Percentiles rank a stretch among this genome's conserved stretches.
phyloP scores from a whole-genome alignment of 768 basidiomycete species.

The Mycena alexandri region DNA sequence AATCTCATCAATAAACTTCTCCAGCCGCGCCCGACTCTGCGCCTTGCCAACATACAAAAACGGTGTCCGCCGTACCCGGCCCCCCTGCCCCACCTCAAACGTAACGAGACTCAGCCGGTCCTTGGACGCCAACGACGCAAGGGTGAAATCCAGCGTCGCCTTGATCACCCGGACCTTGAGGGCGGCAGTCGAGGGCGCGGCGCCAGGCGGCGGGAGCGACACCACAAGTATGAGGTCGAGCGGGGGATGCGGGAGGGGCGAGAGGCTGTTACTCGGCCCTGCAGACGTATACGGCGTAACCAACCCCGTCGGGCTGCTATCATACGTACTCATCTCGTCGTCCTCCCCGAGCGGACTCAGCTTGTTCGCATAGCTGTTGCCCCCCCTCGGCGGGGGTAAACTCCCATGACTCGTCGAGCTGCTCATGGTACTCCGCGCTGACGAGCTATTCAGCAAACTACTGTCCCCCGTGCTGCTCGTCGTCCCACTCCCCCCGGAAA shows the following conservation, averaged over 20 bases:
- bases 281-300: constrained; percentile 80
- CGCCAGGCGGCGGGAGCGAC: constrained; percentile 81
- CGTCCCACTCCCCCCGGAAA: constrained; percentile 81
- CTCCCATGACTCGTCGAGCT: constrained; percentile 82
- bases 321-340: constrained; percentile 72
- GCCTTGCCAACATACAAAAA: constrained; percentile 82
- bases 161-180: constrained; percentile 93
- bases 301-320: constrained; percentile 65
- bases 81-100: constrained; percentile 89
- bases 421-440: constrained; percentile 75
- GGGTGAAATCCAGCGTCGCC: constrained; percentile 86
- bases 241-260: constrained; percentile 86
- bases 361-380: constrained; percentile 56
- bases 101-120: constrained; percentile 94
- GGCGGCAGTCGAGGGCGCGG: constrained; percentile 81
- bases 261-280: constrained; percentile 83
- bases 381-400: constrained; percentile 48
- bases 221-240: constrained; percentile 94
- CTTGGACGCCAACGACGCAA: constrained; percentile 78
- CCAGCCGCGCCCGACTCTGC: constrained; percentile 77
- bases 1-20: constrained; percentile 84
- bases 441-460: constrained; percentile 74
- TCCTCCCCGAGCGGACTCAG: constrained; percentile 79
- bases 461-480: constrained; percentile 73
- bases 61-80: constrained; percentile 91